These are phyloP conservation scores for Sodiomyces alkalinus DNA, from an alignment of 2,329 filamentous ascomycete genomes.

Conservation along the genomic window DNA sequence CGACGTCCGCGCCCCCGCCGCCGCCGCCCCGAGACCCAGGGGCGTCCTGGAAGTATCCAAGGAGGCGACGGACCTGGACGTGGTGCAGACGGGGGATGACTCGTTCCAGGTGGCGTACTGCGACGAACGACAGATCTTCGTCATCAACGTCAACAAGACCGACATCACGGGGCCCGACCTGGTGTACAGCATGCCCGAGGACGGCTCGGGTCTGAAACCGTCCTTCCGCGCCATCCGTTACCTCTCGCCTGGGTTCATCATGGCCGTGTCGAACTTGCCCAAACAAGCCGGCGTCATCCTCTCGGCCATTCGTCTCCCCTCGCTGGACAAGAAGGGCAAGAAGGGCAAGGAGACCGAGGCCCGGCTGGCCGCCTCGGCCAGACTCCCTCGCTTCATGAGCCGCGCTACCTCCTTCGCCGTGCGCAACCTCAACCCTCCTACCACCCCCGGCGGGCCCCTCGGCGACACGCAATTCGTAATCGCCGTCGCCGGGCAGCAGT, in stretches of 20 bases:
- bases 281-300: slow-evolving; percentile 41
- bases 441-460: slow-evolving; percentile 30
- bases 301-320: slow-evolving; percentile 39
- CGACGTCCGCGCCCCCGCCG: slow-evolving; percentile 43
- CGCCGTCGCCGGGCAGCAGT: slow-evolving; percentile 59
- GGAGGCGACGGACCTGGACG: slow-evolving; percentile 56
- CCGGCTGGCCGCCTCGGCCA: slow-evolving; percentile 34
- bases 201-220: slow-evolving; percentile 28
- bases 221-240: slow-evolving; percentile 44
- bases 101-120: slow-evolving; percentile 66
- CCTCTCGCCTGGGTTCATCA: slow-evolving; percentile 39
- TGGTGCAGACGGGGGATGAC: slow-evolving; percentile 44
- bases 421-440: slow-evolving; percentile 45
- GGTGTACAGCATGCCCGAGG: slow-evolving; percentile 41
- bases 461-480: slow-evolving; percentile 63
- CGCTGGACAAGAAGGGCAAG: slow-evolving; percentile 19
- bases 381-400: slow-evolving; percentile 52
- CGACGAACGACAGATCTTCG: slow-evolving; percentile 58
- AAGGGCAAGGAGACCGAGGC: slow-evolving; percentile 20
- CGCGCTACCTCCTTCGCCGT: slow-evolving; percentile 69
- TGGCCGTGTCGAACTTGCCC: slow-evolving; percentile 43
- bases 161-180: slow-evolving; percentile 29
- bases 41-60: slow-evolving; percentile 33
- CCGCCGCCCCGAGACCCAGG: slow-evolving; percentile 30
- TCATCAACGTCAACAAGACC: slow-evolving; percentile 34